Evolutionary conservation across 768 basidiomycete genomes (phyloP), one percentile per base, ranked within the genome.

Genomic region (Phylloporus rhodoxanthus): DNA sequence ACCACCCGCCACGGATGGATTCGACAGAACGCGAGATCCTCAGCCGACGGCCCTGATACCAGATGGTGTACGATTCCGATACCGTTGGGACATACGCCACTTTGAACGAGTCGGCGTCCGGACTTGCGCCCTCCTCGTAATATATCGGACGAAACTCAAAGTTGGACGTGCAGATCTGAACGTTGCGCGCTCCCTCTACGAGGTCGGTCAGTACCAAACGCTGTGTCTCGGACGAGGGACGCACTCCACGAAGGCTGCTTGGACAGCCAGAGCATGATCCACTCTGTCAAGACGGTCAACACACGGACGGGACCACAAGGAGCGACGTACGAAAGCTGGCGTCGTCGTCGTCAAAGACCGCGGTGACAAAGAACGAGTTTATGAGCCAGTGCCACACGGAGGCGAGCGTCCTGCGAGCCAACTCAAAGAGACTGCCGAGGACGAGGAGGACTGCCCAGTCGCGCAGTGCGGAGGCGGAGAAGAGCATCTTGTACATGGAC

Each of bases 251-350:
- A 69, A 17, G 80, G 74, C 36, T 80, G 79, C 45, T 73, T 72
- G 4, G 82, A 79, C 0, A 87, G 64, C 85, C 85, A 88, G 34
- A 74, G 66, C 75, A 85, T 76, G 58, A 87, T 72, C 86, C 86
- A 88, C 33, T 75, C 84, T 86, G 49, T 23, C 33, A 33, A 17
- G 20, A n/a, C 34, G 15, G 20, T 47, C 42, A 46, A 47, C 26
- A 51, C 47, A 40, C 26, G 42, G 36, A 5, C 1, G 39, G 15
- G n/a, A 8, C 26, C 2, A 28, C 4, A 53, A 25, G 41, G 10
- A 32, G 33, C 2, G 19, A 55, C 80, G 9, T 57, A 84, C 84
- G 64, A 56, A 75, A 85, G 48, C 76, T 72, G n/a, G 59, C 44
- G 54, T 88, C 85, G 0, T 75, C 68, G 5, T 81, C 77, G 1